These are phyloP conservation scores for Aspergillus floridensis DNA, from an alignment of 2,329 filamentous ascomycete genomes.

Conservation along the genomic window DNA sequence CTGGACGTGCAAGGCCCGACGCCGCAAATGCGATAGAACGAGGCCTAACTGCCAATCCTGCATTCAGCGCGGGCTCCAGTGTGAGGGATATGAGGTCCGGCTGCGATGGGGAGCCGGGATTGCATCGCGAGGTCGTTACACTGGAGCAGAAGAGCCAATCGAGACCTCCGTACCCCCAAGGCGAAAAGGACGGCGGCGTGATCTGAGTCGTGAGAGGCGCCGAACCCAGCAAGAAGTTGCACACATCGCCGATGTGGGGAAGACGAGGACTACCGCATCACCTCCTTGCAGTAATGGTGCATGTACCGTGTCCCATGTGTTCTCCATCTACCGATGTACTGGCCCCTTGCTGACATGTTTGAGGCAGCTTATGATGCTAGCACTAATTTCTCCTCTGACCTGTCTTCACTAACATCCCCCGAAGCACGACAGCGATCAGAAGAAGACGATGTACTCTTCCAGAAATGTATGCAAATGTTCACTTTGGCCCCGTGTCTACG, in stretches of 20 bases:
- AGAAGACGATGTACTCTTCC: slow-evolving; percentile 21
- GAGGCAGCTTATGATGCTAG: not conserved
- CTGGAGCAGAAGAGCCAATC: slow-evolving; percentile 29
- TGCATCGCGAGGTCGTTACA: slow-evolving; percentile 32
- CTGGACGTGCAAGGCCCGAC: slow-evolving; percentile 32
- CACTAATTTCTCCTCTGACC: not conserved
- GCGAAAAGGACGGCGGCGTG: slow-evolving; percentile 26
- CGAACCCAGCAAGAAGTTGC: not conserved
- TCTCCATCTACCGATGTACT: not conserved
- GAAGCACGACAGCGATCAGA: not conserved
- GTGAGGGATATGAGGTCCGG: slow-evolving; percentile 33
- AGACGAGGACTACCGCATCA: not conserved
- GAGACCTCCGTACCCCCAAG: slow-evolving; percentile 23
- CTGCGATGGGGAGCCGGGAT: slow-evolving; percentile 32
- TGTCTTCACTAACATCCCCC: not conserved
- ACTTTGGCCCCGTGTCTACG: not conserved
- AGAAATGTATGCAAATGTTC: slow-evolving; percentile 26
- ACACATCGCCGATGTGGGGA: not conserved
- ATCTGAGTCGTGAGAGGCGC: slow-evolving; percentile 21
- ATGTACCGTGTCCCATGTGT: not conserved
- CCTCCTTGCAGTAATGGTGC: not conserved
- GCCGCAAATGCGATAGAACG: slow-evolving; percentile 28
- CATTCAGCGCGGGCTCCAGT: slow-evolving; percentile 21
- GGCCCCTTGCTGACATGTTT: not conserved
- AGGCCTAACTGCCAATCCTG: slow-evolving; percentile 28